Evolutionary conservation across 2,329 filamentous ascomycete species (phyloP).

Genomic region (Seiridium unicorne): DNA sequence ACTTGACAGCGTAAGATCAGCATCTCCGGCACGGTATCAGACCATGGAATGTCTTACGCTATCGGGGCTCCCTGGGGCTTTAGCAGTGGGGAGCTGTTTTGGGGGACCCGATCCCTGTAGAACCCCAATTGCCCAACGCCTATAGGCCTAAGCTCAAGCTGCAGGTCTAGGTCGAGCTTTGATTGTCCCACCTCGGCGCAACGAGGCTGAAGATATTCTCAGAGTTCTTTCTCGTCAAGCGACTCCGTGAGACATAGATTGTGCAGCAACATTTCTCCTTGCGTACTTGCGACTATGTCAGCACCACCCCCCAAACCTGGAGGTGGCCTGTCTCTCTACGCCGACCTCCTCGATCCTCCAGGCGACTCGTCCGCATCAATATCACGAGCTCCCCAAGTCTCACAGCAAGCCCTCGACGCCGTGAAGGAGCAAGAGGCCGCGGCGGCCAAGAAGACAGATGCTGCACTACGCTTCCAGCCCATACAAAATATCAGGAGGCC

Average conservation of each 20-base stretch:
- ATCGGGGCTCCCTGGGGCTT: not conserved
- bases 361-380: conserved; percentile 59
- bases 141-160: not conserved
- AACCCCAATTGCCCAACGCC: not conserved
- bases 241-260: no score
- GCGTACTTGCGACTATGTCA: conserved; percentile 16
- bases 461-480: conserved; percentile 80
- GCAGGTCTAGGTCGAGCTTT: not conserved
- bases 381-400: conserved; percentile 72
- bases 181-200: not conserved
- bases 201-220: not conserved
- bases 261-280: no score
- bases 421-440: conserved; percentile 44
- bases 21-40: not conserved
- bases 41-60: not conserved
- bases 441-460: conserved; percentile 62
- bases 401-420: conserved; percentile 53
- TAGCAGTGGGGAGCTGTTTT: not conserved
- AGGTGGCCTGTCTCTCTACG: conserved; percentile 72
- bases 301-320: conserved; percentile 36
- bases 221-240: not conserved
- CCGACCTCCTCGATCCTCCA: conserved; percentile 71
- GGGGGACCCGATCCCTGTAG: not conserved
- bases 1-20: conserved; percentile 1
- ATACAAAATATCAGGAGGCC: conserved; percentile 64